A percentile compares a stretch with the other conserved stretches of the same genome.
Conservation (phyloP, 1,284 basidiomycete species). For the Austroboletus niveus region DNA sequence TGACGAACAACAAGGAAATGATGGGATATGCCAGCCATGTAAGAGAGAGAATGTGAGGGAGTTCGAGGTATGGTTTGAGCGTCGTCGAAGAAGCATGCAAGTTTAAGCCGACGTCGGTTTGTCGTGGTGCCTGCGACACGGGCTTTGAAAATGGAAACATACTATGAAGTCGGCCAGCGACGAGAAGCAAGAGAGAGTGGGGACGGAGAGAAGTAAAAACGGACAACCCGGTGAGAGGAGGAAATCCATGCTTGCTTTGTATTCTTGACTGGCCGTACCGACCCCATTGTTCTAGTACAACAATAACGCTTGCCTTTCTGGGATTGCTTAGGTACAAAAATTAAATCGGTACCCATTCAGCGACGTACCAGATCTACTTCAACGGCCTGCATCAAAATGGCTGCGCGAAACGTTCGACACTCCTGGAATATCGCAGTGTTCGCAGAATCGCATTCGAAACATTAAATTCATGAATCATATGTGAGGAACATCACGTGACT, state of each 20-base stretch:
- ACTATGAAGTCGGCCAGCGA: constrained; percentile 47
- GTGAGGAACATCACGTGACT: too few species aligned
- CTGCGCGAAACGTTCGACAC: too few species aligned
- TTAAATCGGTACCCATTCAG: not conserved
- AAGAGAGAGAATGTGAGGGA: constrained; percentile 79
- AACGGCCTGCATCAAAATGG: not conserved
- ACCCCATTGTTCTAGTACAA: constrained; percentile 30
- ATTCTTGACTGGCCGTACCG: constrained; percentile 7
- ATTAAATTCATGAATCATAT: too few species aligned
- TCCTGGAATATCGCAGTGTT: too few species aligned
- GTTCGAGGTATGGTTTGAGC: constrained; percentile 79
- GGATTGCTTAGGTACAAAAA: constrained; percentile 11
- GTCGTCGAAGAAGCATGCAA: constrained; percentile 41
- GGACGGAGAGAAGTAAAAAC: constrained; percentile 18
- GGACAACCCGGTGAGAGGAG: constrained; percentile 12
- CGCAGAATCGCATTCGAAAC: too few species aligned
- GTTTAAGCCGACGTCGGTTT: constrained; percentile 48
- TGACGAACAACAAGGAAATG: constrained; percentile 83
- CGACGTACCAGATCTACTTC: not conserved
- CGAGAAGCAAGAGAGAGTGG: constrained; percentile 26
- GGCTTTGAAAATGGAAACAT: constrained; percentile 38
- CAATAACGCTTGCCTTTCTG: constrained; percentile 31
- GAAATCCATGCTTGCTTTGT: constrained; percentile 24
- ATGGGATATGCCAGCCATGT: constrained; percentile 85
- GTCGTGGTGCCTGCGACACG: constrained; percentile 47